Conservation (phyloP, 805 yeast species). For the Candida tammaniensis region DNA sequence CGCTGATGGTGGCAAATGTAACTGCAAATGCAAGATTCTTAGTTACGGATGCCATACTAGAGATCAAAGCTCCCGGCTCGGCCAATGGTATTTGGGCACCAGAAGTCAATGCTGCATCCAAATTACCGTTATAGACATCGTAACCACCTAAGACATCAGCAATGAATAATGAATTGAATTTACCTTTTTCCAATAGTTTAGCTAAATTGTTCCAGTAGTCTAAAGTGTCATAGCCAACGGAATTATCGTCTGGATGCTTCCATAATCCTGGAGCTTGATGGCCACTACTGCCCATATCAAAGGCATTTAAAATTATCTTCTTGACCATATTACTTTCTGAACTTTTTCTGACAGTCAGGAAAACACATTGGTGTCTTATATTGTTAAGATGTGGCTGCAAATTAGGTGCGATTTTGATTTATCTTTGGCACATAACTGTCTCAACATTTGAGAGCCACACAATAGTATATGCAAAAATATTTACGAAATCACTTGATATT, state of each 20-base stretch:
- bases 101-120: conserved; percentile 32
- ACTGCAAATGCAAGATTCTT: conserved; percentile 39
- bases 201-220: conserved; percentile 38
- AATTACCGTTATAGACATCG: conserved; percentile 41
- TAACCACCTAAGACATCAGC: conserved; percentile 42
- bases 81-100: conserved; percentile 36
- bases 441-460: too few species aligned
- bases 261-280: conserved; percentile 31
- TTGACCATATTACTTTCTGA: conserved; percentile 15
- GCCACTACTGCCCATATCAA: conserved; percentile 31
- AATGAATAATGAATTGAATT: conserved; percentile 37
- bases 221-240: conserved; percentile 21
- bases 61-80: conserved; percentile 35
- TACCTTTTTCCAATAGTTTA: conserved; percentile 36
- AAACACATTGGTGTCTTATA: too few species aligned
- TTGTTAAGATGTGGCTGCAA: too few species aligned
- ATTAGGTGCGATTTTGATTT: too few species aligned
- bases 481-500: too few species aligned
- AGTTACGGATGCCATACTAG: conserved; percentile 46
- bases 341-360: too few species aligned
- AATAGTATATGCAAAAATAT: too few species aligned
- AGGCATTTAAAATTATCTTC: conserved; percentile 32
- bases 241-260: conserved; percentile 37
- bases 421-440: too few species aligned
- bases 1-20: conserved; percentile 42